Percentiles rank a stretch among this genome's conserved stretches.
phyloP scores from a whole-genome alignment of 257 asterid genomes.

The Forsythia suspensa region DNA sequence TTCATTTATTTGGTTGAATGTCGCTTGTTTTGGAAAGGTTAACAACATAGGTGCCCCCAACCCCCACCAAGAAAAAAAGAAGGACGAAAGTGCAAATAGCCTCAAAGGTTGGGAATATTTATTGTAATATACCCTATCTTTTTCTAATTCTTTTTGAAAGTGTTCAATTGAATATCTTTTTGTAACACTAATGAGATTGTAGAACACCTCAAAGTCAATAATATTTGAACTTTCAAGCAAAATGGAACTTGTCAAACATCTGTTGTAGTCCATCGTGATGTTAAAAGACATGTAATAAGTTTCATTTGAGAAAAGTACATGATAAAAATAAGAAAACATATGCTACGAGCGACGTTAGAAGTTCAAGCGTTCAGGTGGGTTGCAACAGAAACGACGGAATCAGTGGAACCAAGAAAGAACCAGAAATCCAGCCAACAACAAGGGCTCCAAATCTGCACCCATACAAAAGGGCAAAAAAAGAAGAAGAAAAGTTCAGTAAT shows the following conservation, averaged over 20 bases:
- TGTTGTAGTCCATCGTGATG: not conserved
- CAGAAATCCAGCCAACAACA: conserved; percentile 82
- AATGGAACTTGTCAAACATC: not conserved
- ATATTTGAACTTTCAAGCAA: not conserved
- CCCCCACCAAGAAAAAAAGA: too few species aligned
- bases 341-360: conserved; percentile 79
- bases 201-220: not conserved
- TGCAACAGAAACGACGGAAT: conserved; percentile 33
- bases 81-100: too few species aligned
- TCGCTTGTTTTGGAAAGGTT: too few species aligned
- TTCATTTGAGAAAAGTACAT: conserved; percentile 88
- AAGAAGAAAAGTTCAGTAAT: too few species aligned
- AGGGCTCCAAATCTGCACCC: conserved; percentile 71
- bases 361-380: conserved; percentile 89
- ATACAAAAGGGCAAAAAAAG: too few species aligned
- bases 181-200: too few species aligned
- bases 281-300: not conserved
- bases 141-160: too few species aligned
- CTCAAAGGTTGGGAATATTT: too few species aligned
- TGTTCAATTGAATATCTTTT: too few species aligned
- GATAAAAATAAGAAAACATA: conserved; percentile 69
- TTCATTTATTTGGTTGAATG: too few species aligned
- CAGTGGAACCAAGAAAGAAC: conserved; percentile 28
- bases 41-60: too few species aligned
- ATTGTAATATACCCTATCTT: too few species aligned